Evolutionary conservation across 2,329 filamentous ascomycete genomes (phyloP).

Genomic region (Dactylonectria estremocensis): DNA sequence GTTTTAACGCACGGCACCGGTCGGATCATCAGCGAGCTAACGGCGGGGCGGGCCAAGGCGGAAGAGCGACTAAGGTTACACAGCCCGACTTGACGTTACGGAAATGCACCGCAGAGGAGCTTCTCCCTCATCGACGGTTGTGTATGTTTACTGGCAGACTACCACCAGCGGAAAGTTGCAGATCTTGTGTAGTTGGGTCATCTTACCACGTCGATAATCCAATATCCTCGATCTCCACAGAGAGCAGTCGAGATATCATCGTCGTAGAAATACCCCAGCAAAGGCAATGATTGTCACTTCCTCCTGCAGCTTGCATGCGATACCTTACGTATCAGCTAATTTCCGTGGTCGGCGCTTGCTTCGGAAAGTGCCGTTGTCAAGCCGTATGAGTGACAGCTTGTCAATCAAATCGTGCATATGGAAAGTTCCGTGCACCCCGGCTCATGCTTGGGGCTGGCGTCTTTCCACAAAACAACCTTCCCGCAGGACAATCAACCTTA

Average conservation of each 20-base stretch:
- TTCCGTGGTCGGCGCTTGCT: too few relatives aligned
- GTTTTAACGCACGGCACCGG: background rate
- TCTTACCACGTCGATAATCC: background rate
- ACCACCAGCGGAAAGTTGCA: background rate
- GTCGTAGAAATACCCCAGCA: background rate
- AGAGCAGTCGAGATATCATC: background rate
- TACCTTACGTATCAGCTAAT: too few relatives aligned
- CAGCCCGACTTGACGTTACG: background rate
- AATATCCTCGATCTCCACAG: background rate
- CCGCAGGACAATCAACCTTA: too few relatives aligned
- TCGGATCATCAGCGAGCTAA: background rate
- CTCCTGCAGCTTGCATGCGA: constrained; percentile 61
- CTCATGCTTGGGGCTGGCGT: too few relatives aligned
- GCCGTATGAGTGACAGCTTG: background rate
- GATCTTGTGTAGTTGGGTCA: background rate
- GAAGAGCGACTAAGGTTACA: background rate
- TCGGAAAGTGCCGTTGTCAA: background rate
- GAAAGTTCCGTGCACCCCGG: background rate
- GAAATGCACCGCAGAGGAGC: background rate
- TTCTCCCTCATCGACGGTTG: background rate
- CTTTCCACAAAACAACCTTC: too few relatives aligned
- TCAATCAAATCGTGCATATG: background rate
- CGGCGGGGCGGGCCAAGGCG: background rate
- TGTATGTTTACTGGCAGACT: background rate
- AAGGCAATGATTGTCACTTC: background rate